Evolutionary conservation across 805 yeast genomes (phyloP).

Genomic region (Jamesozyma lodderae): DNA sequence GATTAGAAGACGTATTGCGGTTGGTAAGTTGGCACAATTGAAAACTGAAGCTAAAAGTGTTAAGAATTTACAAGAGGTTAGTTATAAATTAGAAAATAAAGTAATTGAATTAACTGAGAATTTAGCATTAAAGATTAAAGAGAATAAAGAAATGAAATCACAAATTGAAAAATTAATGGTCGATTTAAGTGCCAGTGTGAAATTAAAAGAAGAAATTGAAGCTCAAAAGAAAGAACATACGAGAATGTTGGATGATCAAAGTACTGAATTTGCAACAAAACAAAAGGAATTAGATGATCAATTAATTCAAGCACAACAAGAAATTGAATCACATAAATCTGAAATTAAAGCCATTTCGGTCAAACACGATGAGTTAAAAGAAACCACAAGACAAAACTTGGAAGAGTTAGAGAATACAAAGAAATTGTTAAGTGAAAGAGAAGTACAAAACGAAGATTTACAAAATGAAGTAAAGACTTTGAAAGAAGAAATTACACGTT

Average conservation of each 20-base stretch:
- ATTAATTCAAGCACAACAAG: conserved; percentile 43
- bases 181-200: conserved; percentile 45
- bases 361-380: conserved; percentile 53
- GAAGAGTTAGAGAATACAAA: conserved; percentile 55
- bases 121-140: conserved; percentile 68
- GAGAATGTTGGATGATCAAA: conserved; percentile 37
- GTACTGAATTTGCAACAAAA: conserved; percentile 40
- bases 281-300: conserved; percentile 46
- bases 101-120: conserved; percentile 92
- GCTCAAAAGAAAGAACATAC: conserved; percentile 46
- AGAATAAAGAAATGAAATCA: conserved; percentile 60
- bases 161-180: conserved; percentile 47
- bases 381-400: conserved; percentile 52
- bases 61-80: conserved; percentile 80
- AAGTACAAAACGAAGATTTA: conserved; percentile 57
- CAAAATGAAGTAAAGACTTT: conserved; percentile 45
- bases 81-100: conserved; percentile 89
- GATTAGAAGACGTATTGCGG: conserved; percentile 69
- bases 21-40: conserved; percentile 49
- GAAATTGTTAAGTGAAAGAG: conserved; percentile 47
- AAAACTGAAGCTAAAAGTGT: conserved; percentile 89
- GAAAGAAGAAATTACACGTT: conserved; percentile 40
- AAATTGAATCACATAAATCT: conserved; percentile 47
- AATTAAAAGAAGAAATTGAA: conserved; percentile 45
- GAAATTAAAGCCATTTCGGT: conserved; percentile 52